Evolutionary conservation across 345 rosid genomes (phyloP), one percentile per base, ranked within the genome.

Genomic region (Microcos paniculata): DNA sequence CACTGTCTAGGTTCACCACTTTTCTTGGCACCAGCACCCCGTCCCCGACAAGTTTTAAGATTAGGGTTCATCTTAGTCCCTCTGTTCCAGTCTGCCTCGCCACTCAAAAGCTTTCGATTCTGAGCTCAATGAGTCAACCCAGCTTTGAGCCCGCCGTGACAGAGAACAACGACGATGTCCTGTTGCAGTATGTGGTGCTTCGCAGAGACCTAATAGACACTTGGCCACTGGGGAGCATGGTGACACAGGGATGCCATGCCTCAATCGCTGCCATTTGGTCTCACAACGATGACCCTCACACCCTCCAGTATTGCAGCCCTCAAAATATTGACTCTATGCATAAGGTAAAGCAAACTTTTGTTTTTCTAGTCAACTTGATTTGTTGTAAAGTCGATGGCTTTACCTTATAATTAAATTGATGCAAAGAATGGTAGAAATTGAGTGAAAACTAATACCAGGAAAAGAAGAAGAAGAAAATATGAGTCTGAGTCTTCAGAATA

Each of bases 241-340:
- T 96, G 4, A 90, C 99, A 0, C 99, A 96, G 79, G 99, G 98
- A 8, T 96, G 98, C 74, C 99, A 96, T 77, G 96, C 99, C 71
- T 87, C 99, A 12, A 94, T 93, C 15, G 75, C 88, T 8, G 98
- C 96, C 69, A 85, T 93, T 58, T 91, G 99, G 97, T 79, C 78
- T 35, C 79, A 88, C 79, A 88, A 81, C 74, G 94, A 87, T 77
- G 94, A 96, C 81, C 88, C 87, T 16, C 71, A 80, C 61, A 90
- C 93, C 46, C 68, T 82, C 52, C 82, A 76, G 72, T 96, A 96
- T 70, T 93, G 99, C 69, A 83, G 90, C 78, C 90, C 96, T 24
- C 76, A 81, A 12, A 86, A 84, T 49, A 88, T 93, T 13, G 91
- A 90, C 69, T 86, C 85, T 21, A 96, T 96, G 99, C 99, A 90